Evolutionary conservation across 345 rosid genomes (phyloP).

Genomic region (Citropsis articulata): DNA sequence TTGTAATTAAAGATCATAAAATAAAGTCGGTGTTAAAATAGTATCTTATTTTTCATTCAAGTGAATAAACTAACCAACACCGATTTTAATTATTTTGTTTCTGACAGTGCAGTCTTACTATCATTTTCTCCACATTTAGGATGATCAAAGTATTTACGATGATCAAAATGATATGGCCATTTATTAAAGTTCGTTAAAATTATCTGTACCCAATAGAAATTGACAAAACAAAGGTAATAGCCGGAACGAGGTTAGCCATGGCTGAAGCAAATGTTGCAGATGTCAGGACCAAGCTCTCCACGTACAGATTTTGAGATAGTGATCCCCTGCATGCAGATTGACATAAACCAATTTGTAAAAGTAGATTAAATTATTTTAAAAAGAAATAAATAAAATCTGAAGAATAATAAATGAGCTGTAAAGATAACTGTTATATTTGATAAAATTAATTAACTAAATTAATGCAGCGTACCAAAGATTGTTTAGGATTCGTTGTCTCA

Average conservation of each 20-base stretch:
- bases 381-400: no score
- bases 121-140: no score
- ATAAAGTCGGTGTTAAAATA: no score
- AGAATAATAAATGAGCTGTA: no score
- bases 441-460: no score
- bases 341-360: no score
- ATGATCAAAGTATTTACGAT: not conserved
- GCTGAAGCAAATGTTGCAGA: conserved; percentile 30
- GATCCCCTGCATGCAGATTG: conserved; percentile 24
- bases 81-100: no score
- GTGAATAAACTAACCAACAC: no score
- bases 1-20: no score
- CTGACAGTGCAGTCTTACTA: not conserved
- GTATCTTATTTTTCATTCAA: no score
- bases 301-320: conserved; percentile 29
- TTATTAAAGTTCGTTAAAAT: not conserved
- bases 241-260: not conserved
- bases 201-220: conserved; percentile 32
- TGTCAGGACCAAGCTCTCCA: conserved; percentile 41
- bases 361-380: no score
- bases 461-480: not conserved
- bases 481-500: not conserved
- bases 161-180: not conserved
- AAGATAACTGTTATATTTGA: no score
- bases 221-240: conserved; percentile 23